These are phyloP conservation scores for Penicillium sp. DNA, from an alignment of 2,329 filamentous ascomycete species.

Conservation along the genomic window DNA sequence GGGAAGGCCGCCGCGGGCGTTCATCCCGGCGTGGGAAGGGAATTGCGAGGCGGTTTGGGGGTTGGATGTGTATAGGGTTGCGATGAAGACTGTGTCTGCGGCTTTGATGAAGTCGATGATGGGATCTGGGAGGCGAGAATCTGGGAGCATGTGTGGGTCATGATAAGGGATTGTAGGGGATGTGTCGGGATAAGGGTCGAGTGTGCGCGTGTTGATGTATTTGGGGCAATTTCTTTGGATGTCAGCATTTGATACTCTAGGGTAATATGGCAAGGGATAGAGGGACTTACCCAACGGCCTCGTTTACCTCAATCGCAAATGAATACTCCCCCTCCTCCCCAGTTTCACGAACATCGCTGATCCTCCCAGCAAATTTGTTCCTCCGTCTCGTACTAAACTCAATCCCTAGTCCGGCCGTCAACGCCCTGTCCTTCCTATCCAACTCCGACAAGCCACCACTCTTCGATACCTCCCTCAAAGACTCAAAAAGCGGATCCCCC, in stretches of 20 bases:
- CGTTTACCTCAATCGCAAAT: neutral
- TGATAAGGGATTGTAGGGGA: neutral
- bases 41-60: neutral
- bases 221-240: constrained; percentile 8
- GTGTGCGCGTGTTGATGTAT: constrained; percentile 8
- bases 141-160: neutral
- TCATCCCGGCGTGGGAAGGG: constrained; percentile 11
- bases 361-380: constrained; percentile 4
- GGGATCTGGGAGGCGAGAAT: neutral
- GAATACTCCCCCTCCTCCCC: neutral
- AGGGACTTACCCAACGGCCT: constrained; percentile 6
- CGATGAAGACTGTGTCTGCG: constrained; percentile 12
- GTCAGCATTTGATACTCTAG: neutral
- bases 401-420: constrained; percentile 1
- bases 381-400: constrained; percentile 6
- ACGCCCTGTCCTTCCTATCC: neutral
- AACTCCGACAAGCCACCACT: too few species aligned
- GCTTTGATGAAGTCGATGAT: neutral
- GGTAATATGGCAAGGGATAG: neutral
- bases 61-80: neutral
- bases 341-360: neutral
- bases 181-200: neutral
- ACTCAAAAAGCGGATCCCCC: neutral
- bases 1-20: constrained; percentile 5
- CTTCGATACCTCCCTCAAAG: neutral